Evolutionary conservation across 768 basidiomycete species (phyloP), one percentile per base, ranked within the genome.

Genomic region (Boletus huronensis): DNA sequence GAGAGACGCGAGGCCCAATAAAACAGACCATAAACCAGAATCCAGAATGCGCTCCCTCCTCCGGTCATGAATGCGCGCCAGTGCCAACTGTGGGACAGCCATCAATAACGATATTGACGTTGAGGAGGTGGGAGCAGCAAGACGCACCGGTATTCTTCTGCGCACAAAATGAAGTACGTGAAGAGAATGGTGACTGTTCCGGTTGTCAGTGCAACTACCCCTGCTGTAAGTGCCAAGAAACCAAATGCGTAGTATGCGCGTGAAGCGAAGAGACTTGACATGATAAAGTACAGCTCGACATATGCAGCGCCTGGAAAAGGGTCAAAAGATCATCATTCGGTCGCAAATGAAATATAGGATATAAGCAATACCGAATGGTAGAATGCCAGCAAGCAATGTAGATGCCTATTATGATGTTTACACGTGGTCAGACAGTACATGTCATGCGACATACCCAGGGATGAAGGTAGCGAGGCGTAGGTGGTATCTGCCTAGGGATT

Each of bases 401-500:
- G 93, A 79, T 34, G 82, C 81, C 88, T 81, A 61, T 42, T 58
- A 59, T 28, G 55, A 41, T 54, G 39, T 53, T 55, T 54, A 53
- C 50, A 61, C 7, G 54, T 53, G 52, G 17, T 41, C 26, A 32
- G 8, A 51, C 3, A 50, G 40, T 19, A 34, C 28, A 50, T 41
- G 23, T 40, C 39, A 29, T 38, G 63, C 35, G 39, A 74, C 77
- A 48, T 69, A 90, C 91, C 86, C 86, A 87, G 59, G 87, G 87
- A 42, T 78, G 80, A 44, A 97, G 82, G 68, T 97, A 95, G 67
- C 83, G 90, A 25, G 91, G 92, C 9, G 77, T 70, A 11, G 91
- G 90, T 1, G 96, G 96, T 52, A 98, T 94, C 69, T 98, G 96
- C n/a, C 95, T 82, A 14, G 96, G 96, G 53, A 98, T 98, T 53